These are phyloP conservation scores for Plasmodium reichenowi DNA, from an alignment of 169 alveolate genomes.

Conservation along the genomic window DNA sequence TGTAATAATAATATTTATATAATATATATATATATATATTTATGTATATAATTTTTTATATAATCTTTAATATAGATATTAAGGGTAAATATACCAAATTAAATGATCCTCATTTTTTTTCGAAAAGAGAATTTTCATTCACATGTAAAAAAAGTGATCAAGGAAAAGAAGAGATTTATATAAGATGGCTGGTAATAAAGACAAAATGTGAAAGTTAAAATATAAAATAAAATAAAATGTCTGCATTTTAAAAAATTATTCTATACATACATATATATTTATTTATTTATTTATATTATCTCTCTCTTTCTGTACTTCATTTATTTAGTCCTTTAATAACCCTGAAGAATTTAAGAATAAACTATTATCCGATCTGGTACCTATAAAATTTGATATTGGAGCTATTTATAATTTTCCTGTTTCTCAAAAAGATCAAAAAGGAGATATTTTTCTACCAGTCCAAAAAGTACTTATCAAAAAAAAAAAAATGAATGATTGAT, in stretches of 20 bases:
- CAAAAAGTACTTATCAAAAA: slow-evolving; percentile 61
- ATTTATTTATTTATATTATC: background rate
- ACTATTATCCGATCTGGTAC: slow-evolving; percentile 33
- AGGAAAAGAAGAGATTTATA: slow-evolving; percentile 63
- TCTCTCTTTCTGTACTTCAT: background rate
- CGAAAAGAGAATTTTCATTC: slow-evolving; percentile 71
- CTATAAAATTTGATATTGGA: slow-evolving; percentile 93
- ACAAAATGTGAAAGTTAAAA: slow-evolving; percentile 5
- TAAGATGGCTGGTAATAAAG: slow-evolving; percentile 65
- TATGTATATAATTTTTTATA: too few species aligned
- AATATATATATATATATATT: background rate
- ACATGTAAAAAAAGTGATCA: slow-evolving; percentile 70
- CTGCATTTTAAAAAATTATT: background rate
- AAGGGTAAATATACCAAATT: slow-evolving; percentile 39
- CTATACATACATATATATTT: background rate
- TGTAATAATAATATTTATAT: background rate
- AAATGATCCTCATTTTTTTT: slow-evolving; percentile 61
- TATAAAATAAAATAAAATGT: background rate
- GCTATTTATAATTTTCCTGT: slow-evolving; percentile 94
- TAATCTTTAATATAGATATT: slow-evolving; percentile 20
- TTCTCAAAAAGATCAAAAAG: slow-evolving; percentile 85
- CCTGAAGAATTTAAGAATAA: slow-evolving; percentile 62
- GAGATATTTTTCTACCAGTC: slow-evolving; percentile 81
- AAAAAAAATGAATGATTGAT: too few species aligned
- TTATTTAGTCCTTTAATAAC: slow-evolving; percentile 41